These are phyloP conservation scores for Elongisporangium undulatum DNA, from an alignment of 352 stramenopile species.

Conservation along the genomic window DNA sequence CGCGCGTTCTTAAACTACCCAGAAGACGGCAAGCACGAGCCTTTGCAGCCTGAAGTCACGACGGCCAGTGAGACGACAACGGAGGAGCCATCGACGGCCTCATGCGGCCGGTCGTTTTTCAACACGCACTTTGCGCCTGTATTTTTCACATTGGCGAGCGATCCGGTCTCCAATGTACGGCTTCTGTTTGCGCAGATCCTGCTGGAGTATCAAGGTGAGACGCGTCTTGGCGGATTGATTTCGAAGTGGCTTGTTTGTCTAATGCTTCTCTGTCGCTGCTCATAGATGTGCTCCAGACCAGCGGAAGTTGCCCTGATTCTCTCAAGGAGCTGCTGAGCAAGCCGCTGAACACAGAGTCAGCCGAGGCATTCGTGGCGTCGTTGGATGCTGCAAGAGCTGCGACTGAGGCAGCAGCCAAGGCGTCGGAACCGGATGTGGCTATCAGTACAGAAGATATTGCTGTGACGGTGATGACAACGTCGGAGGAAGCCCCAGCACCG, in stretches of 20 bases:
- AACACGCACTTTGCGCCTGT: slow-evolving; percentile 28
- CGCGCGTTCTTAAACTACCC: slow-evolving; percentile 37
- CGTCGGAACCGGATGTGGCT: not conserved
- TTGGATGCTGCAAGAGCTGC: not conserved
- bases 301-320: slow-evolving; percentile 17
- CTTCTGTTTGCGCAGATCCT: slow-evolving; percentile 49
- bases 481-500: not conserved
- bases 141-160: slow-evolving; percentile 57
- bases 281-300: slow-evolving; percentile 23
- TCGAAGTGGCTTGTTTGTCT: not conserved
- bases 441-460: not conserved
- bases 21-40: not conserved
- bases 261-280: not conserved
- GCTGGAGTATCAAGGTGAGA: slow-evolving; percentile 38
- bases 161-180: slow-evolving; percentile 74
- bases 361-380: not conserved
- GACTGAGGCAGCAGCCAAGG: slow-evolving; percentile 6
- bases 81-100: slow-evolving; percentile 5
- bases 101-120: slow-evolving; percentile 34
- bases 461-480: not conserved
- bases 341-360: not conserved
- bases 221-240: not conserved
- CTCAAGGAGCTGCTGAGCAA: slow-evolving; percentile 17
- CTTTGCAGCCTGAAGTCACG: slow-evolving; percentile 2
- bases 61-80: not conserved